A percentile compares a stretch with the other conserved stretches of the same genome.
phyloP scores from a whole-genome alignment of 768 basidiomycete species.

The Agrocybe chaxingu region DNA sequence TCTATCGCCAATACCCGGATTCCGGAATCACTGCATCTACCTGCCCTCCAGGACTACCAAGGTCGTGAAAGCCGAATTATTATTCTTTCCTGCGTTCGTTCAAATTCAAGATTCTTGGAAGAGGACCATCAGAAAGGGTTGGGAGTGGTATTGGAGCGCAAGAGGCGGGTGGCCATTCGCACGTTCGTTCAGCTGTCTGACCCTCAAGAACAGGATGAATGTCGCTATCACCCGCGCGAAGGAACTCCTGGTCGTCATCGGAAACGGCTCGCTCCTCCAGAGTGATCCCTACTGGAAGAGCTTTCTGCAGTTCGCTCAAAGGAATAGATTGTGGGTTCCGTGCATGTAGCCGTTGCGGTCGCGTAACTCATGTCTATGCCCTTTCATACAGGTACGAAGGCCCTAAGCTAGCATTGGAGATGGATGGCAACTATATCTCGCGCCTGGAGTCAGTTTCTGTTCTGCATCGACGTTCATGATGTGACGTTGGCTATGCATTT shows the following conservation, averaged over 20 bases:
- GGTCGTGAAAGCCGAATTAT: slow-evolving; percentile 48
- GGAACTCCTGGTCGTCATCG: slow-evolving; percentile 47
- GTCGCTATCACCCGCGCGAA: slow-evolving; percentile 54
- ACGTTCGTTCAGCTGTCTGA: neutral
- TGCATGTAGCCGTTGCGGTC: neutral
- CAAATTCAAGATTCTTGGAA: slow-evolving; percentile 41
- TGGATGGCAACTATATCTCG: slow-evolving; percentile 47
- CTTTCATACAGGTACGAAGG: slow-evolving; percentile 36
- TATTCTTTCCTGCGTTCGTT: slow-evolving; percentile 50
- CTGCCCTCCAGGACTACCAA: slow-evolving; percentile 40
- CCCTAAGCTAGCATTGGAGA: slow-evolving; percentile 37
- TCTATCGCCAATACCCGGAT: neutral
- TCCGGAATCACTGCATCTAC: slow-evolving; percentile 1
- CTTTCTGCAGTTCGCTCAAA: slow-evolving; percentile 43
- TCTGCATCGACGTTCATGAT: neutral
- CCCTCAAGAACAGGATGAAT: slow-evolving; percentile 38
- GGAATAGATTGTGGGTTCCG: slow-evolving; percentile 40
- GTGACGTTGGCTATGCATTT: neutral
- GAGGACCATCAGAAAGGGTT: slow-evolving; percentile 44
- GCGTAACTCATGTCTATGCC: neutral
- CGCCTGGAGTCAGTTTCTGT: slow-evolving; percentile 38
- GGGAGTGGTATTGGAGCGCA: slow-evolving; percentile 43
- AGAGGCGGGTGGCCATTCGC: slow-evolving; percentile 30
- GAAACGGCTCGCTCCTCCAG: slow-evolving; percentile 39
- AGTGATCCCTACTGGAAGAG: slow-evolving; percentile 50